phyloP scores from a whole-genome alignment of 148 eudicot genomes.

The Cornus controversa region DNA sequence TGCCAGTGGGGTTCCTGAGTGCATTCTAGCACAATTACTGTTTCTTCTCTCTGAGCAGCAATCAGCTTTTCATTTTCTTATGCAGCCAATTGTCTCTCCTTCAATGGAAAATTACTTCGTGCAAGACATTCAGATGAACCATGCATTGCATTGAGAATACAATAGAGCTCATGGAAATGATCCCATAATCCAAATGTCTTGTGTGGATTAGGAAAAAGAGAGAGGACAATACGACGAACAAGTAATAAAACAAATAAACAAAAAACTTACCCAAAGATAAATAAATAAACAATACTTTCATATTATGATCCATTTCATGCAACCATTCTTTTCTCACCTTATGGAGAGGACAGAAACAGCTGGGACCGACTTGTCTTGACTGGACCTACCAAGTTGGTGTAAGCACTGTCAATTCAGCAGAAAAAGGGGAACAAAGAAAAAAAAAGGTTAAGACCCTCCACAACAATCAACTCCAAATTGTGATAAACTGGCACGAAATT shows the following conservation, averaged over 20 bases:
- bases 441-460: neutral
- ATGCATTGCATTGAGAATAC: neutral
- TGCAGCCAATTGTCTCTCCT: neutral
- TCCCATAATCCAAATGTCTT: too few species aligned
- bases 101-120: neutral
- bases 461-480: neutral
- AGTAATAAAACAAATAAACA: neutral
- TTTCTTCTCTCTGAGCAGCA: neutral
- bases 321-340: neutral
- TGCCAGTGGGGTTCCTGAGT: too few species aligned
- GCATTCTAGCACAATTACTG: neutral
- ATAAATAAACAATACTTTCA: neutral
- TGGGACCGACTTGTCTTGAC: slow-evolving; percentile 12
- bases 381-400: neutral
- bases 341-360: neutral
- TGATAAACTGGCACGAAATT: neutral
- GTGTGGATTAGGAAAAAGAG: neutral
- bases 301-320: too few species aligned
- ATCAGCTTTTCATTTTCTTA: neutral
- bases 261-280: neutral
- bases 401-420: slow-evolving; percentile 1
- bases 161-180: too few species aligned
- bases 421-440: neutral
- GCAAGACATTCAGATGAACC: neutral
- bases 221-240: neutral